phyloP scores from a whole-genome alignment of 495 filamentous ascomycete genomes.

The Tuber magnatum region DNA sequence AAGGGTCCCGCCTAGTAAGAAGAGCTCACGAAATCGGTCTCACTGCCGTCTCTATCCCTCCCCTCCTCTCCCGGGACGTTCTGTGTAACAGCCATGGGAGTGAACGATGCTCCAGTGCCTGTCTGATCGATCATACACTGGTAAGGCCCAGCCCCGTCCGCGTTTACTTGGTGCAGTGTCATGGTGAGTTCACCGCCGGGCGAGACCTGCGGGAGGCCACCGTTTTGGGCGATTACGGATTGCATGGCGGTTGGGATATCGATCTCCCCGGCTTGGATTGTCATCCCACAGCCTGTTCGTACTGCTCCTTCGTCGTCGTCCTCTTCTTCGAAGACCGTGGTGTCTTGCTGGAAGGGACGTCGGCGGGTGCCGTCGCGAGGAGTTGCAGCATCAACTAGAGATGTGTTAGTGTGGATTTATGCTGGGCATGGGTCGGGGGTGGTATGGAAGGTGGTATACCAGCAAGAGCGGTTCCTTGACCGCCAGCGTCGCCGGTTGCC shows the following conservation, averaged over 20 bases:
- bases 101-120: slow-evolving; percentile 45
- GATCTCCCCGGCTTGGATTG: slow-evolving; percentile 51
- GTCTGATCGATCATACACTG: slow-evolving; percentile 49
- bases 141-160: slow-evolving; percentile 49
- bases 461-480: slow-evolving; percentile 40
- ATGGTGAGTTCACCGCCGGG: slow-evolving; percentile 47
- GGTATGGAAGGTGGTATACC: slow-evolving; percentile 24
- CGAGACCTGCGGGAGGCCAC: slow-evolving; percentile 48
- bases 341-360: slow-evolving; percentile 51
- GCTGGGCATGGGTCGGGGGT: background rate
- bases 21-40: background rate
- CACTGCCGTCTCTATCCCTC: slow-evolving; percentile 4
- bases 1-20: background rate
- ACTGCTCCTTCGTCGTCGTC: slow-evolving; percentile 5
- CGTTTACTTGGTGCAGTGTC: slow-evolving; percentile 51
- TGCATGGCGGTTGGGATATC: slow-evolving; percentile 46
- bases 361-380: slow-evolving; percentile 51
- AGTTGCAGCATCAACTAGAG: slow-evolving; percentile 45
- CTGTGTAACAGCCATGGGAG: slow-evolving; percentile 27
- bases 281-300: slow-evolving; percentile 40
- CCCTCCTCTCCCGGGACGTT: slow-evolving; percentile 37
- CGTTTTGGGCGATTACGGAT: slow-evolving; percentile 46
- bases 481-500: slow-evolving; percentile 48
- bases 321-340: slow-evolving; percentile 48
- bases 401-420: slow-evolving; percentile 23